These are phyloP conservation scores for Termitomyces sp. DNA, from an alignment of 768 basidiomycete species.

Conservation along the genomic window DNA sequence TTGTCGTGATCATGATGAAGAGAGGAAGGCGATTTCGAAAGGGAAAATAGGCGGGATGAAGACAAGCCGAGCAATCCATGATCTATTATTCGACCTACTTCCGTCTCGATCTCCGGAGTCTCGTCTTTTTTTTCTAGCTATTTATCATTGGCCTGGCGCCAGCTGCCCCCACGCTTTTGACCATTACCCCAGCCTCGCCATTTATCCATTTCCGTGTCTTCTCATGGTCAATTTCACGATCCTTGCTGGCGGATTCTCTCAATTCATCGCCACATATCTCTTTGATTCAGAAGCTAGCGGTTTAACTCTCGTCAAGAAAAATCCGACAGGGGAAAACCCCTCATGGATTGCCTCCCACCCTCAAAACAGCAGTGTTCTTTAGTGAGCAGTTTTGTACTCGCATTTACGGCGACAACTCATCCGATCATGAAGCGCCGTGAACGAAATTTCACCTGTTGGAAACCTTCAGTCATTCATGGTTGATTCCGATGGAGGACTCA, in stretches of 20 bases:
- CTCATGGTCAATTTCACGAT: slow-evolving; percentile 46
- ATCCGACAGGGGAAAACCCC: slow-evolving; percentile 44
- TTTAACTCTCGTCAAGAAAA: slow-evolving; percentile 42
- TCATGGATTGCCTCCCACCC: slow-evolving; percentile 59
- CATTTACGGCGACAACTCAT: not conserved
- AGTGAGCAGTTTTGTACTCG: slow-evolving; percentile 34
- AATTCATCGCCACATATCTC: slow-evolving; percentile 41
- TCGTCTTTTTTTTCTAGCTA: not conserved
- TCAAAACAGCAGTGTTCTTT: slow-evolving; percentile 52
- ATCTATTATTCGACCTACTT: not conserved
- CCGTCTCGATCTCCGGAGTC: not conserved
- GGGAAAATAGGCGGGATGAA: not conserved
- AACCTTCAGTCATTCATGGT: slow-evolving; percentile 53
- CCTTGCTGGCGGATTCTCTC: slow-evolving; percentile 43
- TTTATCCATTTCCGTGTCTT: too few species aligned
- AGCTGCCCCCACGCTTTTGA: not conserved
- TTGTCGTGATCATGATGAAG: not conserved
- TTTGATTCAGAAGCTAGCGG: slow-evolving; percentile 50
- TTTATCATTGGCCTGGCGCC: not conserved
- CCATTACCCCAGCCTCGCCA: too few species aligned
- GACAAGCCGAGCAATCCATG: not conserved
- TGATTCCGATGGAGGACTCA: slow-evolving; percentile 33
- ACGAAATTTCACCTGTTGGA: slow-evolving; percentile 41
- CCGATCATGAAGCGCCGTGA: slow-evolving; percentile 40
- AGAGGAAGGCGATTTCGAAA: not conserved